Base-by-base conservation (phyloP, 176 grass and related monocot species). In the Dendrocalamus sinicus region DNA sequence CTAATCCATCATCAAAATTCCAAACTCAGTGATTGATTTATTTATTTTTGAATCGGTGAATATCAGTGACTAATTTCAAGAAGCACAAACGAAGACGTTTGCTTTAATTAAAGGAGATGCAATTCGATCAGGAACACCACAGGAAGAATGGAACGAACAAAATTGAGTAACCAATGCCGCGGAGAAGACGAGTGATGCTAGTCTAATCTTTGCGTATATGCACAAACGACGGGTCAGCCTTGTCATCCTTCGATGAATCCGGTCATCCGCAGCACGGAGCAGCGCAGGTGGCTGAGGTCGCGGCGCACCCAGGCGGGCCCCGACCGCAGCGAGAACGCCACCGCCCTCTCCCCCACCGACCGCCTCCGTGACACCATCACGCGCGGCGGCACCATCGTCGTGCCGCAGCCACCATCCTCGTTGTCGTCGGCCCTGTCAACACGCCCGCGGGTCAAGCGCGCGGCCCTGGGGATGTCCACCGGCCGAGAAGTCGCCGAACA, bases 201-300 rank as follows among this genome's bases (percentile, higher is more conserved):
- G 52, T 70, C 52, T 2, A 26, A 16, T 40, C 24, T 46, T 24
- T 19, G 65, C 30, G 28, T 30, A 8, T 59, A 17, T 22, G 65
- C 19, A 35, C 73, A 51, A 54, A 7, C 1, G 16, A 47, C 17
- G 20, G 64, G 83, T 23, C 51, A 69, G 61, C 50, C 82, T 68
- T 7, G 76, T 89, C 86, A 97, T 76, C 88, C 90, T 89, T 97
- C 92, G 57, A 91, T 90, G 86, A 93, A 97, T 2, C 95, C 91
- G 77, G 92, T 97, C 91, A 97, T 93, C 6, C 88, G 87, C 67
- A 92, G 83, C 72, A 97, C 92, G 65, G 84, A 85, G 81, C 90
- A 55, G 50, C 95, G 84, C 53, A 91, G 81, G 65, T 90, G 78
- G 71, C 86, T 86, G 64, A 93, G 91, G 70, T 97, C 95, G n/a